Evolutionary conservation across 306 rosid genomes (phyloP).

Genomic region (Pachyrhizus erosus): DNA sequence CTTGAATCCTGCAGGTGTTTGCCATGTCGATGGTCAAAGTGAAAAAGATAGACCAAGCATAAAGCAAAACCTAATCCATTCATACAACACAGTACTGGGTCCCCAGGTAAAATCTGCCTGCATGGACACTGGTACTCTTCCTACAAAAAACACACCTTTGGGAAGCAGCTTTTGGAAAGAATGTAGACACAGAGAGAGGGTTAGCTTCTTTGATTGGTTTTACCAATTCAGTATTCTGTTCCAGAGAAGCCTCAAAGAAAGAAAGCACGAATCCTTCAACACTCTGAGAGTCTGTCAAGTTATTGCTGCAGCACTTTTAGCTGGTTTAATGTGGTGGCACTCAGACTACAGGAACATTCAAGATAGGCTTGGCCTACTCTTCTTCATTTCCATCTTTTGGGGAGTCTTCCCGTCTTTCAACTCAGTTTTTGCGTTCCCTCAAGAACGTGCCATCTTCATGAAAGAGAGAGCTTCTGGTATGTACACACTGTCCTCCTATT

Average conservation of each 20-base stretch:
- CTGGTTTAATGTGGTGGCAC: constrained; percentile 98
- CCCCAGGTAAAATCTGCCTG: constrained; percentile 71
- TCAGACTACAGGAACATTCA: constrained; percentile 71
- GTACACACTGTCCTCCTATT: constrained; percentile 83
- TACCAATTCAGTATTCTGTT: constrained; percentile 72
- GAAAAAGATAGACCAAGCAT: constrained; percentile 69
- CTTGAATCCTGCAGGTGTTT: constrained; percentile 69
- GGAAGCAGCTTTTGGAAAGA: constrained; percentile 44
- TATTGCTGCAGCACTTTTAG: constrained; percentile 65
- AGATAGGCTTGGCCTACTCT: constrained; percentile 90
- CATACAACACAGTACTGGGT: constrained; percentile 75
- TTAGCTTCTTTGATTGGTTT: constrained; percentile 63
- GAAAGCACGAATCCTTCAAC: constrained; percentile 86
- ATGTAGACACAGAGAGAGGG: constrained; percentile 27
- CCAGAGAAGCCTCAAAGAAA: constrained; percentile 87
- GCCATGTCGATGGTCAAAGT: constrained; percentile 58
- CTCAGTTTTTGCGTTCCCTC: constrained; percentile 86
- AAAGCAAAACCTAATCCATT: constrained; percentile 71
- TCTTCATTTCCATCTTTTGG: constrained; percentile 93
- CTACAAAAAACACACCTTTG: constrained; percentile 39
- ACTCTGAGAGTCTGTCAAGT: constrained; percentile 78
- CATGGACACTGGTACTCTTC: constrained; percentile 49
- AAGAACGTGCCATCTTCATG: constrained; percentile 78
- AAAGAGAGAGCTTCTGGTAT: constrained; percentile 88
- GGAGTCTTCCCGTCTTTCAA: constrained; percentile 93